Evolutionary conservation across 805 yeast genomes (phyloP), one percentile per base, ranked within the genome.

Genomic region (Cyberlindnera xylosilytica): DNA sequence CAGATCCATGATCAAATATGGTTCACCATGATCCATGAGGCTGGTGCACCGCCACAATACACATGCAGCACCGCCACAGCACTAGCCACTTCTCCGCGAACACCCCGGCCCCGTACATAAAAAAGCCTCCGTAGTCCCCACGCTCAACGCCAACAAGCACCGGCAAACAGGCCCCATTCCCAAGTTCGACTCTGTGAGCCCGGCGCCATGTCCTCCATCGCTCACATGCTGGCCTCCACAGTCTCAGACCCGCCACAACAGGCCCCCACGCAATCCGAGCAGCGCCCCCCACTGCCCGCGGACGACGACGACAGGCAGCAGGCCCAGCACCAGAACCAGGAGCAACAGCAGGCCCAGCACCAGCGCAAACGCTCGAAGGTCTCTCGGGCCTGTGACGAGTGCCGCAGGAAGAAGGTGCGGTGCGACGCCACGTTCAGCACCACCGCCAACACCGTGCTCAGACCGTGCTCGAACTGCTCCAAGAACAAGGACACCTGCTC

Each of bases 381-480:
- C 0, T 82, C 89, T 1, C 62, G 95, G 40, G 93, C 91, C 2
- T 85, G 95, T 58, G 95, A 85, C 58, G 80, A 82, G 36, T 85
- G 93, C 60, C 71, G 93, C 28, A 70, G 84, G 35, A 83, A 83
- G 60, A 85, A 85, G 57, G 73, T 84, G 18, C 70, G 78, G 41
- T 85, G 95, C 63, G 80, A 84, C 58, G 87, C 85, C 18, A 72
- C 72, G 20, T 71, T 73, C 44, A 68, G 69, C 39, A 36, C 63
- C 10, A 62, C 69, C 5, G 68, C 74, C 16, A 74, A 65, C 51
- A 64, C 66, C 9, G 72, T 79, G n/a, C 64, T 72, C 28, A 72
- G 70, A 45, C 60, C 70, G 2, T 85, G 95, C 59, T 64, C 81
- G 12, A 81, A 76, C 49, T 85, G 95, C 60, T 57, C 64, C 13